Evolutionary conservation across 139 green algal genomes (phyloP).

Genomic region (Volvox reticuliferus): DNA sequence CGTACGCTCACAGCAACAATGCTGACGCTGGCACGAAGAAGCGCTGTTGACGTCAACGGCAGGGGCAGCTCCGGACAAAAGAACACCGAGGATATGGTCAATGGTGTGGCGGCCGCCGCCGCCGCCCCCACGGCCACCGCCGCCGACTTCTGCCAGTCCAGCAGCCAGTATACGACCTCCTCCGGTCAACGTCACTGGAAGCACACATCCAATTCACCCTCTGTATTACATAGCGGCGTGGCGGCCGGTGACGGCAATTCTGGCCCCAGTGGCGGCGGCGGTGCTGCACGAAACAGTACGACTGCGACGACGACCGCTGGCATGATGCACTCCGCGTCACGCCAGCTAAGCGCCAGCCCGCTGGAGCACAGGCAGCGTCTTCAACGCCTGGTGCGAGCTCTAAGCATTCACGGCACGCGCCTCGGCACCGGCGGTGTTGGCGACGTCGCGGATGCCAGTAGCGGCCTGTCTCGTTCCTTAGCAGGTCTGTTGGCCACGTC

Average conservation of each 20-base stretch:
- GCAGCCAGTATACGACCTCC: background rate
- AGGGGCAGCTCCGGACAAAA: too few species aligned
- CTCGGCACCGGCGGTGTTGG: background rate
- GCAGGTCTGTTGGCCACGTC: background rate
- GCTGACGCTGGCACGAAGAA: background rate
- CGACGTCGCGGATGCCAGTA: background rate
- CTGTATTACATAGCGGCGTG: background rate
- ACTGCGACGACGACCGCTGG: too few species aligned
- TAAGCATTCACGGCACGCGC: background rate
- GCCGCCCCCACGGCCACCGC: too few species aligned
- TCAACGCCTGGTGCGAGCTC: background rate
- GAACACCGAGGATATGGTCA: too few species aligned
- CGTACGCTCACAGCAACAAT: background rate
- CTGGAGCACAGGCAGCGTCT: background rate
- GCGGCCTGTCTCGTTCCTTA: background rate
- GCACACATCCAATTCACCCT: background rate
- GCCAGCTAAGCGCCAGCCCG: background rate
- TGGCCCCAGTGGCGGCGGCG: background rate
- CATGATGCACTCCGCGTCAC: background rate
- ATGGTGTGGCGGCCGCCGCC: too few species aligned
- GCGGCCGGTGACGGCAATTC: background rate
- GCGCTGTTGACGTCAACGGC: too few species aligned
- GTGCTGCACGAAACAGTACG: too few species aligned
- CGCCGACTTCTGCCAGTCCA: background rate
- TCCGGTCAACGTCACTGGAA: background rate